These are phyloP conservation scores for Aegilops sharonensis DNA, from an alignment of 176 grass and related monocot species.

Conservation along the genomic window DNA sequence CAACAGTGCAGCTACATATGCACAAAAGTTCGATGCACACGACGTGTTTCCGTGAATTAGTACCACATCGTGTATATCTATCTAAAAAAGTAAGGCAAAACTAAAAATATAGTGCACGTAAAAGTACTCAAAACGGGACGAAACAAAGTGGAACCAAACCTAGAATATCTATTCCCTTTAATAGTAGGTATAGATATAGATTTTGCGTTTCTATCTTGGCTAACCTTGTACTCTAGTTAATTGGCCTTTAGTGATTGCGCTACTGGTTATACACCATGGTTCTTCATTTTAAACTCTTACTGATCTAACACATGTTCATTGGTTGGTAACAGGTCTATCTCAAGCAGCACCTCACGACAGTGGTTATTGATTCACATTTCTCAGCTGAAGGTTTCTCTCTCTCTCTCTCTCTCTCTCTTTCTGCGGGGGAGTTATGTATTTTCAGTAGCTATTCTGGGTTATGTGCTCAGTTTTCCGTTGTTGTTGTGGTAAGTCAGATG, in stretches of 20 bases:
- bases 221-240: not conserved
- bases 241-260: not conserved
- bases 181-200: not conserved
- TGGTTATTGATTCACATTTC: constrained; percentile 93
- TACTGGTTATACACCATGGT: constrained; percentile 6
- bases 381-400: constrained; percentile 60
- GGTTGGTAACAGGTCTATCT: constrained; percentile 74
- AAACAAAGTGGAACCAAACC: too few species aligned
- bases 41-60: too few species aligned
- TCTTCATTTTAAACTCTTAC: constrained; percentile 9
- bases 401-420: too few species aligned
- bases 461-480: constrained; percentile 17
- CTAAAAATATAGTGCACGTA: too few species aligned
- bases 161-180: too few species aligned
- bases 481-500: not conserved
- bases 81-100: too few species aligned
- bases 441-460: not conserved
- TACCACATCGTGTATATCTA: too few species aligned
- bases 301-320: constrained; percentile 1
- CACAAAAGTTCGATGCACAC: too few species aligned
- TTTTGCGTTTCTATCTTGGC: not conserved
- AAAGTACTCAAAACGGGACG: too few species aligned
- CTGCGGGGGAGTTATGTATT: not conserved
- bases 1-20: too few species aligned
- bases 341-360: constrained; percentile 81